Base-by-base conservation (phyloP, 305 asterid species). In the Fraxinus sp. region DNA sequence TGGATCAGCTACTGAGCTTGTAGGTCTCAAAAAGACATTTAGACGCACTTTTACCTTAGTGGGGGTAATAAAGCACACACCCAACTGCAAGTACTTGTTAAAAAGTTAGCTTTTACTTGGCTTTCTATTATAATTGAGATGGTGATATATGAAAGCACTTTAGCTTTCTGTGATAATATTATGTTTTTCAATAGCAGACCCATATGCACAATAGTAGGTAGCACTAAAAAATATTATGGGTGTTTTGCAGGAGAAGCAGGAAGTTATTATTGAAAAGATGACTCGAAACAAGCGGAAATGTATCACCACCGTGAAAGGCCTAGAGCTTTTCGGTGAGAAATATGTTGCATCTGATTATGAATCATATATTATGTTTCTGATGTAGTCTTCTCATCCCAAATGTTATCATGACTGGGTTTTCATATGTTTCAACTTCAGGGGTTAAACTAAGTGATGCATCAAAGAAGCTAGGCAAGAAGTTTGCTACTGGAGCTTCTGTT, bases 401-500 rank as follows among this genome's bases (percentile, higher is more conserved):
- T 49, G 33, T 79, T 72, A 43, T 16, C 43, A 49, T 26, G 32
- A 57, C 83, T 77, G 35, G 77, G 68, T 83, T 83, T 22, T 33
- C 11, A 28, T 11, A 28, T 13, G 22, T 75, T 76, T 76, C 68
- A 75, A 64, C 75, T 74, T 83, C 89, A 96, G 98, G 98, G 77
- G 93, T 96, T 83, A 96, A 96, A 81, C 86, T 96, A 78, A 93
- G 88, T 91, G 99, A 96, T 87, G 99, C 99, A 81, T 94, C 99
- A 72, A 96, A 96, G 92, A 96, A 92, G 91, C 97, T 96, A 70
- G 99, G 98, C 64, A 96, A 94, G 85, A 96, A 96, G 89, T 96
- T 96, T 86, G 99, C 98, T 52, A 96, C 98, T 59, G 98, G 98
- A 78, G 99, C 99, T 78, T 96, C 99, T 83, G 98, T 96, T 75